These are phyloP conservation scores for Sugiyamaella smithiae DNA, from an alignment of 805 yeast genomes.

Conservation along the genomic window DNA sequence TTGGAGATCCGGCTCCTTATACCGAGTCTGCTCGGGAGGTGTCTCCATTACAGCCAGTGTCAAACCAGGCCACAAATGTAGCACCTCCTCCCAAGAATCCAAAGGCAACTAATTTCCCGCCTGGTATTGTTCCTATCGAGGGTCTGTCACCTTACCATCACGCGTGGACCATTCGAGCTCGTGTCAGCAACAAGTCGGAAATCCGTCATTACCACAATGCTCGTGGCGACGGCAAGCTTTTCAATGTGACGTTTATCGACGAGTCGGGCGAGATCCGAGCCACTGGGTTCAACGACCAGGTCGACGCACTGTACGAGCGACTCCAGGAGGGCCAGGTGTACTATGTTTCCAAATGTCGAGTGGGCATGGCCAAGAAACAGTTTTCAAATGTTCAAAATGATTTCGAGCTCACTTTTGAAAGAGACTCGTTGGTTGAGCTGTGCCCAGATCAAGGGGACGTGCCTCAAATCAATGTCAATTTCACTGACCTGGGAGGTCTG, in stretches of 20 bases:
- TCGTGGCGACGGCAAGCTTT: slow-evolving; percentile 85
- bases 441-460: slow-evolving; percentile 55
- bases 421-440: slow-evolving; percentile 72
- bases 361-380: slow-evolving; percentile 80
- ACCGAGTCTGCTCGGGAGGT: background rate
- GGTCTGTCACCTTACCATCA: slow-evolving; percentile 88
- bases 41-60: slow-evolving; percentile 2
- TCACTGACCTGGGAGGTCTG: slow-evolving; percentile 64
- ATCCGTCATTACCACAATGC: slow-evolving; percentile 84
- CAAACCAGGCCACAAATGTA: background rate
- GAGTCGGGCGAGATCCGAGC: slow-evolving; percentile 96
- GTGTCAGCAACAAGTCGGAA: slow-evolving; percentile 85
- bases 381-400: slow-evolving; percentile 83
- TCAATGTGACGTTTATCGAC: slow-evolving; percentile 83
- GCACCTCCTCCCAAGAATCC: background rate
- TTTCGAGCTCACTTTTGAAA: slow-evolving; percentile 79
- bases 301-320: slow-evolving; percentile 70
- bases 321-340: slow-evolving; percentile 89
- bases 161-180: slow-evolving; percentile 88
- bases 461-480: slow-evolving; percentile 76
- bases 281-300: slow-evolving; percentile 87
- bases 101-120: background rate
- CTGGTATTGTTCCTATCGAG: slow-evolving; percentile 64
- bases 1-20: background rate
- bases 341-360: slow-evolving; percentile 74